These are phyloP conservation scores for Solioccasus polychromus DNA, from an alignment of 768 basidiomycete genomes.

Conservation along the genomic window DNA sequence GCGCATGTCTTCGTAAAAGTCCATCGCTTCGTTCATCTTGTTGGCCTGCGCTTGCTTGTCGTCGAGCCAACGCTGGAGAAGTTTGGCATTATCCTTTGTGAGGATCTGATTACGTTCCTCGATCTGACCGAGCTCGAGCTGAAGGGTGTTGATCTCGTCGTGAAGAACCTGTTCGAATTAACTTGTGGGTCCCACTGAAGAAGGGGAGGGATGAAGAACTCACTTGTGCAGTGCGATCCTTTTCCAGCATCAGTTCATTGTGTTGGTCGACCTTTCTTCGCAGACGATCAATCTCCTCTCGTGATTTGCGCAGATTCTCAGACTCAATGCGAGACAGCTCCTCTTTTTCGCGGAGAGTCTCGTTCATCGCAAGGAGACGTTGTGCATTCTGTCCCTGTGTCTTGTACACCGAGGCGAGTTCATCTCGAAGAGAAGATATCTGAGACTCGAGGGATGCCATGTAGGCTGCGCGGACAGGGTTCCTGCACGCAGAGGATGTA, in stretches of 20 bases:
- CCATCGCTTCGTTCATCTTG: conserved; percentile 91
- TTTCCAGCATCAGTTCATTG: conserved; percentile 81
- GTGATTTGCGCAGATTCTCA: conserved; percentile 72
- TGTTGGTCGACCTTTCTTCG: conserved; percentile 81
- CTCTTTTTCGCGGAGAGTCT: conserved; percentile 91
- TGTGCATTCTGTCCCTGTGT: conserved; percentile 96
- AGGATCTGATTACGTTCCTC: conserved; percentile 85
- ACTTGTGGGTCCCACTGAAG: conserved; percentile 1
- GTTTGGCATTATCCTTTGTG: conserved; percentile 88
- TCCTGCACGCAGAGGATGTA: conserved; percentile 40
- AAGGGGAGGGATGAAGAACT: conserved; percentile 1
- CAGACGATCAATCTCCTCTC: conserved; percentile 70
- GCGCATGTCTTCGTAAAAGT: conserved; percentile 86
- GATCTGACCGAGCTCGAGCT: conserved; percentile 87
- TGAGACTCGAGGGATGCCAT: conserved; percentile 91
- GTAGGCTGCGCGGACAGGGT: conserved; percentile 84
- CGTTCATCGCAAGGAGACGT: conserved; percentile 88
- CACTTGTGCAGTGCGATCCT: conserved; percentile 87
- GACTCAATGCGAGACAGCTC: conserved; percentile 79
- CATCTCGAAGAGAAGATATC: conserved; percentile 86
- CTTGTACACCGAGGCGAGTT: conserved; percentile 93
- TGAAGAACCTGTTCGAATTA: conserved; percentile 67
- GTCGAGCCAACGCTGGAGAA: conserved; percentile 96
- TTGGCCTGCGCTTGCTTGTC: conserved; percentile 91
- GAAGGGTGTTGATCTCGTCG: conserved; percentile 91